A percentile compares a stretch with the other conserved stretches of the same genome.
Evolutionary conservation across 2,329 filamentous ascomycete species (phyloP).

Genomic region (Blastomyces percursus): DNA sequence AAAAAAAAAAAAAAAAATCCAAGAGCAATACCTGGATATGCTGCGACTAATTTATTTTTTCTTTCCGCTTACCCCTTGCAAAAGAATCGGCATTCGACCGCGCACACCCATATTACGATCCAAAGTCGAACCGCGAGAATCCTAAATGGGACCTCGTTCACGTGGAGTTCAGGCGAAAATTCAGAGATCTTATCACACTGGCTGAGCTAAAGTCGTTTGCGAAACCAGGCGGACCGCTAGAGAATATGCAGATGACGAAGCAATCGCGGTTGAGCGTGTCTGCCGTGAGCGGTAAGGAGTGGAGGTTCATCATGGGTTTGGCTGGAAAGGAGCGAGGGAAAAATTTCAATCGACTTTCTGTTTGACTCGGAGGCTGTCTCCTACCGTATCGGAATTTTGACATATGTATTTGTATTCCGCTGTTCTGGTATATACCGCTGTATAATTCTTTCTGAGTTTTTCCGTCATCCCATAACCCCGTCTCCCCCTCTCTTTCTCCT

Average conservation of each 20-base stretch:
- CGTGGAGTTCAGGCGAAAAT: constrained; percentile 77
- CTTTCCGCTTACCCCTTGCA: no score
- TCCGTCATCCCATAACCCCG: no score
- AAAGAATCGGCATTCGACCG: constrained; percentile 60
- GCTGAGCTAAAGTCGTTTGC: constrained; percentile 59
- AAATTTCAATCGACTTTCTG: neutral
- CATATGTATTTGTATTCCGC: no score
- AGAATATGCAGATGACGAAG: constrained; percentile 72
- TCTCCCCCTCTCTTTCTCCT: no score
- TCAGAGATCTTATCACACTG: constrained; percentile 58
- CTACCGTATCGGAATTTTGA: neutral
- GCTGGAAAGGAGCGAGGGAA: constrained; percentile 23
- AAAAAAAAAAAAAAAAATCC: no score
- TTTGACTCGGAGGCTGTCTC: neutral
- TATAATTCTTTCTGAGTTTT: no score
- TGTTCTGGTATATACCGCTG: no score
- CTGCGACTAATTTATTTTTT: neutral
- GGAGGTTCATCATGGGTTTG: constrained; percentile 39
- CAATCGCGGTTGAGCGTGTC: constrained; percentile 71
- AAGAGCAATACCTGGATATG: neutral
- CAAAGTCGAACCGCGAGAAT: constrained; percentile 55
- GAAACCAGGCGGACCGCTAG: constrained; percentile 46
- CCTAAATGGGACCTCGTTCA: constrained; percentile 85
- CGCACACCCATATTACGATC: constrained; percentile 70
- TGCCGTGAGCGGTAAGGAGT: constrained; percentile 36